These are phyloP conservation scores for Phytophthora agathidicida DNA, from an alignment of 352 stramenopile genomes.

Conservation along the genomic window DNA sequence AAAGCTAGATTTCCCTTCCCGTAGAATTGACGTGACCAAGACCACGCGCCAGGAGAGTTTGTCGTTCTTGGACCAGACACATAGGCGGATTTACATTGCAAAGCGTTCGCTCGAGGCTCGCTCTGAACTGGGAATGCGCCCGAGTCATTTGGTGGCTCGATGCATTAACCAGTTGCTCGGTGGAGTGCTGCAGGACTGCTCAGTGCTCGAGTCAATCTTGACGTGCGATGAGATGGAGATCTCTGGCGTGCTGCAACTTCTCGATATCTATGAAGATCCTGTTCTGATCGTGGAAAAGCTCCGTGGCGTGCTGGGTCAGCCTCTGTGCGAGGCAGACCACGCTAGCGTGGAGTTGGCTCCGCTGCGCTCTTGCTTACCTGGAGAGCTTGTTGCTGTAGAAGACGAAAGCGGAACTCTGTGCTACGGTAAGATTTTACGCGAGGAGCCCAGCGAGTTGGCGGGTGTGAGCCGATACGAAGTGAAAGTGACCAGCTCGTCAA, in stretches of 20 bases:
- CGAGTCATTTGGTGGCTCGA: slow-evolving; percentile 62
- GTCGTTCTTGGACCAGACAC: slow-evolving; percentile 60
- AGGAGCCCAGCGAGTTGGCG: slow-evolving; percentile 36
- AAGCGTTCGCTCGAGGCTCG: slow-evolving; percentile 40
- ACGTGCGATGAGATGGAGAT: slow-evolving; percentile 59
- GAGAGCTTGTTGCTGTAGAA: slow-evolving; percentile 75
- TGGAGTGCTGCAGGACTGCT: slow-evolving; percentile 64
- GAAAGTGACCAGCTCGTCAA: slow-evolving; percentile 48
- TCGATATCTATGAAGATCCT: slow-evolving; percentile 74
- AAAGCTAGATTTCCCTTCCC: slow-evolving; percentile 50
- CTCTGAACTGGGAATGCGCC: slow-evolving; percentile 41
- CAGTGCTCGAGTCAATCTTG: slow-evolving; percentile 71
- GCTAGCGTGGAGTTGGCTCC: slow-evolving; percentile 61
- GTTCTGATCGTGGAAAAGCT: slow-evolving; percentile 70
- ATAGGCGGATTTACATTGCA: slow-evolving; percentile 58
- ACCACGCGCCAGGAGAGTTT: slow-evolving; percentile 48
- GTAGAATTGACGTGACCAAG: slow-evolving; percentile 71
- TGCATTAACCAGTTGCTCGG: slow-evolving; percentile 77
- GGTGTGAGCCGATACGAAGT: slow-evolving; percentile 70
- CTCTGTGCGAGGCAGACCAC: slow-evolving; percentile 54
- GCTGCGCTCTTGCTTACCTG: slow-evolving; percentile 66
- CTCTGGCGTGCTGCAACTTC: slow-evolving; percentile 46
- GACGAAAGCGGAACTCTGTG: slow-evolving; percentile 41
- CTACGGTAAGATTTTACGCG: slow-evolving; percentile 70
- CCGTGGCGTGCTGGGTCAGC: slow-evolving; percentile 60